Conservation (phyloP, 352 stramenopile species). For the Phytophthora brassicae region DNA sequence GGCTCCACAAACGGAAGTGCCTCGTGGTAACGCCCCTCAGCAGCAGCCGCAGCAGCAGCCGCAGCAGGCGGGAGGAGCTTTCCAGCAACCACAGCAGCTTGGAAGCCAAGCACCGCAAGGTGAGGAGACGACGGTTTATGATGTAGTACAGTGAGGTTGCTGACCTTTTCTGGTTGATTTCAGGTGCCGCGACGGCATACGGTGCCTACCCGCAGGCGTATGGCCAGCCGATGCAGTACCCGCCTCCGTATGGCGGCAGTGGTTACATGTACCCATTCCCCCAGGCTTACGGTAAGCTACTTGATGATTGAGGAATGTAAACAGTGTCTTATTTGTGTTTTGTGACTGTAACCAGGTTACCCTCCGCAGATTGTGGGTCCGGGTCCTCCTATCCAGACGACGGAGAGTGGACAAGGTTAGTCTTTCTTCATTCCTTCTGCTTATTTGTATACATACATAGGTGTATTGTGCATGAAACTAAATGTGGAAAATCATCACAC, state of each 20-base stretch:
- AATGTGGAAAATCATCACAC: constrained; percentile 44
- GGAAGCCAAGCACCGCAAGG: constrained; percentile 45
- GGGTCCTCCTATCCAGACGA: constrained; percentile 87
- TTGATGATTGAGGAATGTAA: background rate
- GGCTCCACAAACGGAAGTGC: constrained; percentile 38
- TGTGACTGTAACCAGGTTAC: constrained; percentile 49
- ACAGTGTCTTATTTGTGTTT: constrained; percentile 9
- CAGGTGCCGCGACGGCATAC: constrained; percentile 49
- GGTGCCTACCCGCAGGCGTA: constrained; percentile 76
- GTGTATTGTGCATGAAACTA: constrained; percentile 49
- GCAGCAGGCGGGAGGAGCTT: constrained; percentile 18
- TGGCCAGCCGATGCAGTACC: constrained; percentile 77
- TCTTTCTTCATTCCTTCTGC: constrained; percentile 22
- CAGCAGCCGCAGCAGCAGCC: constrained; percentile 27
- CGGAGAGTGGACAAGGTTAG: constrained; percentile 86
- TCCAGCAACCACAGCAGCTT: constrained; percentile 38
- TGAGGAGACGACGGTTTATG: constrained; percentile 10
- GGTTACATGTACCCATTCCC: constrained; percentile 88
- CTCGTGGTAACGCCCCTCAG: constrained; percentile 32
- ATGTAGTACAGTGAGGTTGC: too few species aligned
- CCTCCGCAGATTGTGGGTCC: constrained; percentile 81
- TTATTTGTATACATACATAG: constrained; percentile 25
- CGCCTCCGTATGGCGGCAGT: constrained; percentile 64
- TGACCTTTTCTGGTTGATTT: too few species aligned
- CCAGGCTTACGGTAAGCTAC: constrained; percentile 68